Base-by-base conservation (phyloP, 2,329 filamentous ascomycete genomes). In the Lecanicillium sp. region DNA sequence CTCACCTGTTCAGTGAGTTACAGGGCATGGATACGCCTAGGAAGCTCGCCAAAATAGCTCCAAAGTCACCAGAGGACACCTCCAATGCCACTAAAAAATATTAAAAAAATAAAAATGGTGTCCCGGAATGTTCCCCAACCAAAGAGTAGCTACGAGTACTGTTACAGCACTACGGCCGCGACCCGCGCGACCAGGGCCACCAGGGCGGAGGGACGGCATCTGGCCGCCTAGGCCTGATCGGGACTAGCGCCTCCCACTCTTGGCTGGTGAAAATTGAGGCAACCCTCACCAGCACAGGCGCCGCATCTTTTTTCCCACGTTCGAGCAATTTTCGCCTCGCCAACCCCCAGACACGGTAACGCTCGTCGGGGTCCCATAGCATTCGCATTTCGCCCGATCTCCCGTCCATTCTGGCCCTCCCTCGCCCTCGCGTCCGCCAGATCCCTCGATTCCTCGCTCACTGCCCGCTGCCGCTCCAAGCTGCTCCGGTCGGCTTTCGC, bases 281-380 rank as follows among this genome's bases (percentile, higher is more conserved):
- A 65, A 58, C 61, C 60, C 62, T 62, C 59, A 61, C 53, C 52
- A 51, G 50, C 51, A 51, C 48, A 51, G 51, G 51, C 55, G 56
- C 51, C 55, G 57, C 61, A 61, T 59, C 56, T 40, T 46, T 45
- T 44, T 37, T 52, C 49, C 54, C 54, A 55, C 56, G 56, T 51
- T 37, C 56, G 59, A 64, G 61, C 57, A 65, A 65, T 59, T 62
- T 64, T 64, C 60, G 55, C 50, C 58, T 61, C 56, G 58, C 52
- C 57, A 64, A 59, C 56, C 59, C n/a, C 59, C 60, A 62, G 61
- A 61, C 59, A 56, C 58, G 54, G 54, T 60, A 58, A 55, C 54
- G 53, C 51, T 61, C 48, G 57, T 60, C 57, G 58, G 58, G 60
- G 59, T 54, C 49, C 47, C 48, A 47, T 49, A 51, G 46, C 41